Conservation (phyloP, 2,329 filamentous ascomycete species). For the Diaporthe velutina region DNA sequence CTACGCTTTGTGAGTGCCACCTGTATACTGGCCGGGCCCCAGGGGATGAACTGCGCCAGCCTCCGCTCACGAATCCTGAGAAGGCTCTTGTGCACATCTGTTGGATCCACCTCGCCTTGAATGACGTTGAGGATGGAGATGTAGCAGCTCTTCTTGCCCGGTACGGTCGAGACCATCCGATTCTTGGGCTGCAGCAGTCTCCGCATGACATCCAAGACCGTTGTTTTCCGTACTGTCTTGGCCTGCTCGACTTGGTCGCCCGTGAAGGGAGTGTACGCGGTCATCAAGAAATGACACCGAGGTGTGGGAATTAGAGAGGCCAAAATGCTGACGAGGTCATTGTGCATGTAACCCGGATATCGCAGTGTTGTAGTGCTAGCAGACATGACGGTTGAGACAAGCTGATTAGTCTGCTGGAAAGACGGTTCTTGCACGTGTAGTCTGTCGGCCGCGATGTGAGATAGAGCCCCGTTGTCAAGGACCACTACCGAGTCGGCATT, state of each 20-base stretch:
- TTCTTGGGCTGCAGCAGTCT: constrained; percentile 97
- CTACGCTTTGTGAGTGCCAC: constrained; percentile 97
- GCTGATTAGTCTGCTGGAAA: constrained; percentile 97
- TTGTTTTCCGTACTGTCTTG: constrained; percentile 98
- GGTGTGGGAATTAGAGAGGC: constrained; percentile 97
- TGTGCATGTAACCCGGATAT: constrained; percentile 99
- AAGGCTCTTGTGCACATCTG: constrained; percentile 97
- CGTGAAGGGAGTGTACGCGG: constrained; percentile 97
- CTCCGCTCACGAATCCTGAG: constrained; percentile 94
- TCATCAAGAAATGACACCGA: constrained; percentile 98
- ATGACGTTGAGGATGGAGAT: constrained; percentile 99
- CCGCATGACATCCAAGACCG: constrained; percentile 97
- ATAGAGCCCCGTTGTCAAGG: constrained; percentile 93
- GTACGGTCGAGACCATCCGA: constrained; percentile 97
- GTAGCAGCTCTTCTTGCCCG: constrained; percentile 97
- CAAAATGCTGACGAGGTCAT: constrained; percentile 96
- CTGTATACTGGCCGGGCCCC: constrained; percentile 97
- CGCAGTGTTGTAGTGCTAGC: constrained; percentile 95
- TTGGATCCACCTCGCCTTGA: constrained; percentile 97
- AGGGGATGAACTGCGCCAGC: constrained; percentile 96
- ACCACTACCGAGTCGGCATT: constrained; percentile 99
- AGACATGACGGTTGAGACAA: constrained; percentile 98
- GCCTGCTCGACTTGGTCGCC: constrained; percentile 96
- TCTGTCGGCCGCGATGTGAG: constrained; percentile 92
- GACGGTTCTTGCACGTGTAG: constrained; percentile 96